Percentiles rank a stretch among this genome's conserved stretches.
phyloP scores from a whole-genome alignment of 108 stramenopile species.

The Phaeodactylum tricornutum region DNA sequence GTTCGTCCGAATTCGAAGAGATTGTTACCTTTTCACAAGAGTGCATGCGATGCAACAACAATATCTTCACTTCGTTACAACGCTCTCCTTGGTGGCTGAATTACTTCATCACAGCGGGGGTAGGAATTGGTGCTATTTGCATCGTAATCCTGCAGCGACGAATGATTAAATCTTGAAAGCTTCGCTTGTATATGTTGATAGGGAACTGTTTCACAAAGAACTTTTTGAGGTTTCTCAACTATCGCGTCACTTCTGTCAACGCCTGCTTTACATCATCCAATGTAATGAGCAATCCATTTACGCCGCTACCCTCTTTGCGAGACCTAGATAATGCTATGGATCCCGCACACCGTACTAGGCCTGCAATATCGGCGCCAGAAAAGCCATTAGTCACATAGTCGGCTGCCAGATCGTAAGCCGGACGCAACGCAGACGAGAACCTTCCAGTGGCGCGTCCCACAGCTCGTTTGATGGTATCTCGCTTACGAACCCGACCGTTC shows the following conservation, averaged over 20 bases:
- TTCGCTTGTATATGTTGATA: background rate
- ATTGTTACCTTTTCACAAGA: slow-evolving; percentile 3
- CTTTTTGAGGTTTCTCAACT: background rate
- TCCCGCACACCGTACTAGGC: slow-evolving; percentile 80
- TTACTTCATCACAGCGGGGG: slow-evolving; percentile 1
- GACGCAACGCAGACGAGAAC: background rate
- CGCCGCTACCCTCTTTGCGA: slow-evolving; percentile 49
- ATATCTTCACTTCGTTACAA: slow-evolving; percentile 6
- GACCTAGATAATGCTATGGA: slow-evolving; percentile 63
- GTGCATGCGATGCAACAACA: slow-evolving; percentile 15
- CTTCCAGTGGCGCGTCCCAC: background rate
- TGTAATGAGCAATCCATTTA: slow-evolving; percentile 59
- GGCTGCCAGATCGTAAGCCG: slow-evolving; percentile 43
- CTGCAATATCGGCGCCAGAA: slow-evolving; percentile 87
- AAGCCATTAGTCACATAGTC: slow-evolving; percentile 55
- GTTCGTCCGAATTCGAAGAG: background rate
- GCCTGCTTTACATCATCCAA: slow-evolving; percentile 72
- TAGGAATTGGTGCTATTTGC: slow-evolving; percentile 1
- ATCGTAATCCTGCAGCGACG: too few relatives aligned
- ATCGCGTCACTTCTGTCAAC: slow-evolving; percentile 40
- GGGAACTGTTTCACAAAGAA: background rate
- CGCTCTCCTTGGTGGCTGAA: slow-evolving; percentile 14
- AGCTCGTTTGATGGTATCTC: background rate
- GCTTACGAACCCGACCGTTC: slow-evolving; percentile 7
- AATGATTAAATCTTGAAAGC: too few relatives aligned